Percentiles rank a stretch among this genome's conserved stretches.
These are phyloP conservation scores for Aureobasidium leucospermi DNA, from an alignment of 2,329 filamentous ascomycete species.

Conservation along the genomic window DNA sequence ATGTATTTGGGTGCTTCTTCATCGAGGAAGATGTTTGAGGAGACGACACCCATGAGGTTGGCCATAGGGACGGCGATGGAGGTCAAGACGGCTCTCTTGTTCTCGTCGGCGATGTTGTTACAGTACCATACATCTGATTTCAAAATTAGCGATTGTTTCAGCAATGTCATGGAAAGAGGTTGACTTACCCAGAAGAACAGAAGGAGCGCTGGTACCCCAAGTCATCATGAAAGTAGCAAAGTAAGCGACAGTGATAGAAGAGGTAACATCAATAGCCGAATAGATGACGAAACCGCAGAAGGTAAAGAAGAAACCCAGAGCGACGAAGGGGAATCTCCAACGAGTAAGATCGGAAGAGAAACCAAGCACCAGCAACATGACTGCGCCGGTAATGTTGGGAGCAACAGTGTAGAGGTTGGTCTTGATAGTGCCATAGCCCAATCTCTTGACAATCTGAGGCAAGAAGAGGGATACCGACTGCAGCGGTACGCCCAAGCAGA, in stretches of 20 bases:
- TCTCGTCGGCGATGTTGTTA: constrained; percentile 75
- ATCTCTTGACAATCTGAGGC: constrained; percentile 48
- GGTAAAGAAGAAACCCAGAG: constrained; percentile 64
- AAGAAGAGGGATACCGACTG: constrained; percentile 52
- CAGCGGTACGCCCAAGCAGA: constrained; percentile 53
- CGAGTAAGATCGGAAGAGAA: constrained; percentile 61
- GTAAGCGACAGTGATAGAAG: constrained; percentile 60
- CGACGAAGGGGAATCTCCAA: constrained; percentile 67
- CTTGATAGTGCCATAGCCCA: constrained; percentile 50
- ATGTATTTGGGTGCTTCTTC: constrained; percentile 60
- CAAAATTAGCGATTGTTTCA: no score
- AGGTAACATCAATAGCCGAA: constrained; percentile 57
- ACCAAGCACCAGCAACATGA: constrained; percentile 64
- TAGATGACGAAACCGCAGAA: constrained; percentile 76
- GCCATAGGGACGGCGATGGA: constrained; percentile 66
- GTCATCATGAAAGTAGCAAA: constrained; percentile 78
- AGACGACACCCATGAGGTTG: constrained; percentile 68
- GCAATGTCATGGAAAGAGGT: no score
- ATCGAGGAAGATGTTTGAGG: constrained; percentile 59
- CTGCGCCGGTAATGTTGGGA: constrained; percentile 67
- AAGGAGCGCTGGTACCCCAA: constrained; percentile 67
- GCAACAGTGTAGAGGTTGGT: constrained; percentile 79
- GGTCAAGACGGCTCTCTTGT: constrained; percentile 61
- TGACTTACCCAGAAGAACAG: constrained; percentile 49
- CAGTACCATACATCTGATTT: constrained; percentile 59